phyloP scores from a whole-genome alignment of 73 alveolate species.

The Strombidium stylifer region DNA sequence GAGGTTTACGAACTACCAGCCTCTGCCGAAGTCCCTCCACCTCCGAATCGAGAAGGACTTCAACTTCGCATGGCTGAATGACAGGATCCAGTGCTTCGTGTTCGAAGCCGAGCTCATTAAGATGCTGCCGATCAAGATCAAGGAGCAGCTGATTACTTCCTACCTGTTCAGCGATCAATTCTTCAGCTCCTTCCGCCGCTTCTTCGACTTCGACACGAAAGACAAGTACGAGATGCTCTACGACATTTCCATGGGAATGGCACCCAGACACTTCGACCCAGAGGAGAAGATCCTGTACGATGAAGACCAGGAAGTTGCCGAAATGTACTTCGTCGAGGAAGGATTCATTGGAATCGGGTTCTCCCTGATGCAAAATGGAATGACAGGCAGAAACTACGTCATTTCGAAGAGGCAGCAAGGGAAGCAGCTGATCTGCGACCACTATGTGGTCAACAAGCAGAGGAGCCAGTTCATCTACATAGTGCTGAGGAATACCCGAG shows the following conservation, averaged over 20 bases:
- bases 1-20: constrained; percentile 69
- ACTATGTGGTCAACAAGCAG: constrained; percentile 45
- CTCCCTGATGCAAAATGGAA: constrained; percentile 3
- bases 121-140: constrained; percentile 77
- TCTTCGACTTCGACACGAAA: constrained; percentile 32
- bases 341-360: constrained; percentile 49
- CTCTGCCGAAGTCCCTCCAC: constrained; percentile 67
- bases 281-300: constrained; percentile 46
- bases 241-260: constrained; percentile 52
- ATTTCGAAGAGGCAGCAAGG: constrained; percentile 10
- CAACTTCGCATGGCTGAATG: constrained; percentile 77
- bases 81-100: constrained; percentile 63
- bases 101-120: constrained; percentile 70
- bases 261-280: constrained; percentile 48
- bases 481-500: constrained; percentile 21
- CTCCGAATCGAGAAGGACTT: constrained; percentile 76
- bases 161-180: constrained; percentile 49
- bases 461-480: constrained; percentile 35
- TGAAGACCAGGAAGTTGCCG: constrained; percentile 62
- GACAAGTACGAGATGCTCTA: constrained; percentile 48
- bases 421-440: constrained; percentile 40
- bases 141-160: constrained; percentile 42
- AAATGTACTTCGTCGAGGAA: constrained; percentile 53
- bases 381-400: constrained; percentile 11
- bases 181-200: constrained; percentile 33